These are phyloP conservation scores for Fusarium kyushuense DNA, from an alignment of 2,329 filamentous ascomycete genomes.

Conservation along the genomic window DNA sequence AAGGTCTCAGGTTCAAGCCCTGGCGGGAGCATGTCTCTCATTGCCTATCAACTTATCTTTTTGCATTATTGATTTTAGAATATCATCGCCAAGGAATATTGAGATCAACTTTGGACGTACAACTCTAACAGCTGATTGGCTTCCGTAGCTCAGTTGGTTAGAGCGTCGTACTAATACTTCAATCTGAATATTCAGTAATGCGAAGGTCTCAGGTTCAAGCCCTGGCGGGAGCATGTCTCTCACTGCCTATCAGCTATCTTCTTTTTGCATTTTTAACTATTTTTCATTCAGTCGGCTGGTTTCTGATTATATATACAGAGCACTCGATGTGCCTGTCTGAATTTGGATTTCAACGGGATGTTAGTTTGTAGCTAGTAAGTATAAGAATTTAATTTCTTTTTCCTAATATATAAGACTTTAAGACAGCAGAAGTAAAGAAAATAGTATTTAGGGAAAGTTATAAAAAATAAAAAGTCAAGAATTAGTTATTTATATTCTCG, in stretches of 20 bases:
- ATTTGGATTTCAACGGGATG: too few relatives aligned
- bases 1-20: conserved; percentile 13
- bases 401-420: neutral
- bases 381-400: neutral
- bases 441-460: neutral
- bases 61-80: neutral
- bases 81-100: too few relatives aligned
- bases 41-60: neutral
- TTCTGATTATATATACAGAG: too few relatives aligned
- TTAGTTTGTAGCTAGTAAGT: neutral
- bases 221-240: conserved; percentile 12
- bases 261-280: neutral
- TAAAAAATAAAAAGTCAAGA: neutral
- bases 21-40: conserved; percentile 12
- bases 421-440: too few relatives aligned
- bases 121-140: conserved; percentile 2
- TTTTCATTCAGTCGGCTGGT: too few relatives aligned
- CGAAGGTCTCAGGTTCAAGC: conserved; percentile 13
- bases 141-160: conserved; percentile 15
- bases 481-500: neutral
- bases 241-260: conserved; percentile 1
- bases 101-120: too few relatives aligned
- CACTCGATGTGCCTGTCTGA: neutral
- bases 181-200: conserved; percentile 6
- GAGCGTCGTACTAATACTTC: conserved; percentile 14